Conservation (phyloP, 768 basidiomycete genomes). For the Tylopilus vinaceipallidus region DNA sequence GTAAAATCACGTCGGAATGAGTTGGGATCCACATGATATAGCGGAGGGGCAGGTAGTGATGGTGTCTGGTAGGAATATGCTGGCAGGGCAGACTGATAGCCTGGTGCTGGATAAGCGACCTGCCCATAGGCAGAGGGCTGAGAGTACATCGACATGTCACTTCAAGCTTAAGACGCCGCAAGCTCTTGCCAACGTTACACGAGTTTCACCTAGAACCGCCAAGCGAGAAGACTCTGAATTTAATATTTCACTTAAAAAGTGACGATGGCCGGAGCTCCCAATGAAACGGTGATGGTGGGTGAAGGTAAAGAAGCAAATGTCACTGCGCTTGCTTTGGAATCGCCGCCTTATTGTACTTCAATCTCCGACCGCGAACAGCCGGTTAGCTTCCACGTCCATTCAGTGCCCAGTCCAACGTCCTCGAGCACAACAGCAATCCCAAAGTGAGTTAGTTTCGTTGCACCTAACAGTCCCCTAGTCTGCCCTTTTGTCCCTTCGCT, state of each 20-base stretch:
- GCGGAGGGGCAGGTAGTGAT: slow-evolving; percentile 39
- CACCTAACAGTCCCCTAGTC: background rate
- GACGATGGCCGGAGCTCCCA: slow-evolving; percentile 38
- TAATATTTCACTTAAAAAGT: slow-evolving; percentile 51
- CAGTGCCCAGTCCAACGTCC: slow-evolving; percentile 21
- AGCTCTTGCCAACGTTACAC: slow-evolving; percentile 32
- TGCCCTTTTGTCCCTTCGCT: background rate
- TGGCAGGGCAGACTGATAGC: slow-evolving; percentile 44
- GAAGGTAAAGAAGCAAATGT: slow-evolving; percentile 39
- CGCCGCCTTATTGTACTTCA: slow-evolving; percentile 28
- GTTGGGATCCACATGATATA: slow-evolving; percentile 59
- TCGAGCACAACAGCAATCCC: slow-evolving; percentile 25
- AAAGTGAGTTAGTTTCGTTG: slow-evolving; percentile 26
- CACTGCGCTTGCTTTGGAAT: slow-evolving; percentile 24
- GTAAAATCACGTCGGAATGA: slow-evolving; percentile 79
- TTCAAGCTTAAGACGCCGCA: slow-evolving; percentile 37
- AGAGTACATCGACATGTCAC: slow-evolving; percentile 62
- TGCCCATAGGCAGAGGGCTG: slow-evolving; percentile 59
- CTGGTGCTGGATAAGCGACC: slow-evolving; percentile 48
- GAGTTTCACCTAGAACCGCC: slow-evolving; percentile 33
- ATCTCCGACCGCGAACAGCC: slow-evolving; percentile 37
- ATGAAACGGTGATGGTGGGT: slow-evolving; percentile 45
- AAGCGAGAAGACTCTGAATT: slow-evolving; percentile 36
- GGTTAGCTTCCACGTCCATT: slow-evolving; percentile 9
- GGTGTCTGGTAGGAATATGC: slow-evolving; percentile 49